Evolutionary conservation across 495 filamentous ascomycete species (phyloP), one percentile per base, ranked within the genome.

Genomic region (Bacidia rubella): DNA sequence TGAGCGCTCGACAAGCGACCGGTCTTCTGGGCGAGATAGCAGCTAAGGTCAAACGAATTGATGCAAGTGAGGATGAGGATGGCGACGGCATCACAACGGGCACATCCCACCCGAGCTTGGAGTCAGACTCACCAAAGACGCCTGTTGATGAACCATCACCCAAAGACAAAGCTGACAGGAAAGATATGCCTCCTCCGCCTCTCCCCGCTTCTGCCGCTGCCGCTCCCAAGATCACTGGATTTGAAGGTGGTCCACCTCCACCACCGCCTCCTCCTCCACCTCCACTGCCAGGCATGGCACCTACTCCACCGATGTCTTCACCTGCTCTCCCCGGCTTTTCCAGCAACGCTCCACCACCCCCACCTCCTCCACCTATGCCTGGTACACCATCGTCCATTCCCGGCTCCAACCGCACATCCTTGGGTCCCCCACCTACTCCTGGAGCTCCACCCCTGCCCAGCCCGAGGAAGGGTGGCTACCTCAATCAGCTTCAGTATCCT

Each of bases 1-100:
- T 93, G 75, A 78, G 82, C 59, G 71, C 82, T 38, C 74, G 77
- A 58, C 83, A 90, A 61, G 79, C 82, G 20, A 80, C 80, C 56
- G 85, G 80, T 20, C 73, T 93, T 45, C 70, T 95, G 15, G 81
- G 76, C 55, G 90, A 97, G 64, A 84, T 97, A 58, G 76, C 84
- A 25, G 73, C 76, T 26, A 93, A 86, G 67, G 76, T 90, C 62
- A 81, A 79, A 55, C 78, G 69, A 56, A 81, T 80, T 56, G 88
- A 88, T 59, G 76, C 67, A 32, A 83, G 77, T 54, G 86, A 85
- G 53, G 84, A 82, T 53, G 86, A 89, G 50, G 72, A 70, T 27
- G 75, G 68, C 29, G 83, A 86, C 60, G 85, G 82, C 35, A 73
- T 86, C 51, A 87, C 86, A 4, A 87, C 85, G 47, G 85, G 82